A percentile compares a stretch with the other conserved stretches of the same genome.
Conservation (phyloP, 306 rosid species). For the Pachyrhizus erosus region DNA sequence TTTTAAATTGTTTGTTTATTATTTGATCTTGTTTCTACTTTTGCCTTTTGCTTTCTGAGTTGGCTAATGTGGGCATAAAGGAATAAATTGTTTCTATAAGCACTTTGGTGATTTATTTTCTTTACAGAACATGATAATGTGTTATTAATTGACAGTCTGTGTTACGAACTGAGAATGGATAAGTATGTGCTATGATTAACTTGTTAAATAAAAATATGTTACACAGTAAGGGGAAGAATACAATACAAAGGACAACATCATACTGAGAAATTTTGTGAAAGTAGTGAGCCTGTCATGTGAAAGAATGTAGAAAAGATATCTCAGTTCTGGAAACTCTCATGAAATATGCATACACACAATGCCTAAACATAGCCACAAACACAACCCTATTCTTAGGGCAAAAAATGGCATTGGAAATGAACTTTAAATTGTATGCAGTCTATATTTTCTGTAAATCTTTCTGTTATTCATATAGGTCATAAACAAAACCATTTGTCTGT, state of each 20-base stretch:
- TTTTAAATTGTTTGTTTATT: constrained; percentile 18
- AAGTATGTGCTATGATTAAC: constrained; percentile 8
- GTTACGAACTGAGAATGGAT: background rate
- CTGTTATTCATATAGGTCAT: background rate
- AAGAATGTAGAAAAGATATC: constrained; percentile 8
- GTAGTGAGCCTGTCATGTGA: background rate
- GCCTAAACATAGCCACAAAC: background rate
- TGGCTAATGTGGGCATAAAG: background rate
- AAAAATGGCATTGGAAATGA: background rate
- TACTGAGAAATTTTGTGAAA: background rate
- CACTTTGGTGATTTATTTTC: background rate
- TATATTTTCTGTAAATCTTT: constrained; percentile 27
- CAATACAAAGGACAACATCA: background rate
- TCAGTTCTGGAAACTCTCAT: background rate
- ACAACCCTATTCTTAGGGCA: background rate
- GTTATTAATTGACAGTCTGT: background rate
- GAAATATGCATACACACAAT: constrained; percentile 15
- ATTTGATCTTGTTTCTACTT: background rate
- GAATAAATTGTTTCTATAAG: background rate
- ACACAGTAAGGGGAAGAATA: background rate
- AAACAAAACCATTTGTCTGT: background rate
- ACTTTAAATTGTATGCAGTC: background rate
- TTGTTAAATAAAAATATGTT: background rate
- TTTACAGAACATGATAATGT: constrained; percentile 4
- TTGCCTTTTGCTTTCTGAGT: constrained; percentile 20